phyloP scores from a whole-genome alignment of 2,329 filamentous ascomycete genomes.

The Celoporthe dispersa region DNA sequence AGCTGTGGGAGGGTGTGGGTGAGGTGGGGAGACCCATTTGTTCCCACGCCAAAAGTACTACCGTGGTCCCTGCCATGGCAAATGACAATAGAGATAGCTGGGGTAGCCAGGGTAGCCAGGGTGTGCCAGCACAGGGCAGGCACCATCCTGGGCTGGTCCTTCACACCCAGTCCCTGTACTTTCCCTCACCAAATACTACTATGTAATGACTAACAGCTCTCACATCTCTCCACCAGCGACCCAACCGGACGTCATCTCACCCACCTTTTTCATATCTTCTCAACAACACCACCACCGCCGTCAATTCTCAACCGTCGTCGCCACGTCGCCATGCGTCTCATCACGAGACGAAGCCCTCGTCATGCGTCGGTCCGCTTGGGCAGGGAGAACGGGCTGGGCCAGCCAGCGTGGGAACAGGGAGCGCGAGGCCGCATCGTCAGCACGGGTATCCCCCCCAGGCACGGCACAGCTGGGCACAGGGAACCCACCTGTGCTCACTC shows the following conservation, averaged over 20 bases:
- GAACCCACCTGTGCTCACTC: background rate
- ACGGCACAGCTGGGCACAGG: background rate
- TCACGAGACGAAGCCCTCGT: background rate
- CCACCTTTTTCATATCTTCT: background rate
- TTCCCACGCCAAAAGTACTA: conserved; percentile 1
- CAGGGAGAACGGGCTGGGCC: background rate
- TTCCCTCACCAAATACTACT: background rate
- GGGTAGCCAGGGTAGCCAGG: background rate
- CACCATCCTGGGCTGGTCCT: background rate
- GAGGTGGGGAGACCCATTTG: background rate
- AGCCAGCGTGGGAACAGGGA: too few relatives aligned
- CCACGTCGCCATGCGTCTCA: background rate
- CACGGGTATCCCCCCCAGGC: background rate
- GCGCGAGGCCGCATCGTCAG: conserved; percentile 7
- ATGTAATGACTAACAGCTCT: background rate
- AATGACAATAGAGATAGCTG: background rate
- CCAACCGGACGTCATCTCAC: background rate
- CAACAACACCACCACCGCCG: background rate
- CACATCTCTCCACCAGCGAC: background rate
- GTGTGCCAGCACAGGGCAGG: conserved; percentile 1
- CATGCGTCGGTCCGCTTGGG: background rate
- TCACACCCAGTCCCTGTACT: background rate
- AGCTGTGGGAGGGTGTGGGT: background rate
- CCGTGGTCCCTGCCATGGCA: background rate
- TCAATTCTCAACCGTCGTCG: background rate